Percentiles rank a stretch among this genome's conserved stretches.
Evolutionary conservation across 257 asterid species (phyloP).

Genomic region (Solanum arcanum): DNA sequence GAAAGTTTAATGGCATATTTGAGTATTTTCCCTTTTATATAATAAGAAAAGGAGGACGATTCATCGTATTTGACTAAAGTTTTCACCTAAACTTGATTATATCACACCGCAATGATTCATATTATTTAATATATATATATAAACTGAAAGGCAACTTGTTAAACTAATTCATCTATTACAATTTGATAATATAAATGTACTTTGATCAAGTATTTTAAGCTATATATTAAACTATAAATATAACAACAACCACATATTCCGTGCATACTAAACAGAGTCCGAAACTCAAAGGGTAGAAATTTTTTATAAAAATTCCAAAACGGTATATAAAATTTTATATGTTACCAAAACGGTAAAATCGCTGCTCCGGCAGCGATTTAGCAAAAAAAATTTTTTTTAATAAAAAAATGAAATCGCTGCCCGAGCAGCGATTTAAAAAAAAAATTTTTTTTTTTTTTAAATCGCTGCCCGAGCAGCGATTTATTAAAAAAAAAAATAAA

Average conservation of each 20-base stretch:
- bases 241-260: not conserved
- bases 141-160: not conserved
- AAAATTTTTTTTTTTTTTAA: no score
- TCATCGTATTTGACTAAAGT: not conserved
- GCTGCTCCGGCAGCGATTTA: no score
- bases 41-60: not conserved
- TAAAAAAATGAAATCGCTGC: no score
- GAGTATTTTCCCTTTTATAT: fast-evolving
- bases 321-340: no score
- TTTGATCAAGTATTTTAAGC: not conserved
- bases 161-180: not conserved
- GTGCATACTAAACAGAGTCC: not conserved
- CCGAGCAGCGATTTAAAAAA: no score
- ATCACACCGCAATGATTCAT: not conserved
- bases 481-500: no score
- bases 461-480: no score
- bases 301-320: no score
- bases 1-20: no score
- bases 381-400: no score
- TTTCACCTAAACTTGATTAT: not conserved
- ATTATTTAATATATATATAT: not conserved
- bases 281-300: no score
- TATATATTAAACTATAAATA: not conserved
- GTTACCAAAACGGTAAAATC: no score
- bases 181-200: not conserved